Base-by-base conservation (phyloP, 2,329 filamentous ascomycete species). In the Sarocladiaceae sp. region DNA sequence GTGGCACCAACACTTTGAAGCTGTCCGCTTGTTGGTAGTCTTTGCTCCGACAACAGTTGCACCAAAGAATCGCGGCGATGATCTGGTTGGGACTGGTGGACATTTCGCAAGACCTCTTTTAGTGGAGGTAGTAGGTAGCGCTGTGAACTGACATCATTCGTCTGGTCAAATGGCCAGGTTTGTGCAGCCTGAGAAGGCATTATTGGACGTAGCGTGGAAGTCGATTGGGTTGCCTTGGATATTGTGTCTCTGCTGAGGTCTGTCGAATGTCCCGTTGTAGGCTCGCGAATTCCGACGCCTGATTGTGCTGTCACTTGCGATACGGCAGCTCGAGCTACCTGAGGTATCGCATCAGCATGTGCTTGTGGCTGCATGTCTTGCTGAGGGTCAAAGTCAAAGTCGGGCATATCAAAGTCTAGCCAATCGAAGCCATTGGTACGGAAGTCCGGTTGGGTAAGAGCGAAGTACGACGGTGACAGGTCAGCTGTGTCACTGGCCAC, bases 161-260 rank as follows among this genome's bases (percentile, higher is more conserved):
- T 48, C 28, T 48, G 44, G 28, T 48, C 44, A 33, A 48, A 48
- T 20, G 44, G 44, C 44, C 44, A 48, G 6, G 44, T 29, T n/a
- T 31, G 44, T 17, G 26, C 44, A n/a, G 28, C 26, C 4, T 31
- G 44, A 20, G 44, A 33, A 20, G 28, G 10, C 4, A 5, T 28
- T 31, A 20, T 20, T 7, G 44, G 25, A 28, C 26, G 44, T 4
- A 33, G 18, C 13, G 28, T 48, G 26, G 17, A 11, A 20, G 12
- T 33, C 4, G 17, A 11, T 4, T 33, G 15, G 4, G 26, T 28
- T 20, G 28, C 4, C 26, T 4, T 22, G 7, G 44, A 28, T 44
- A 10, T 22, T 26, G 23, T n/a, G 22, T 28, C 44, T 33, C 10
- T 31, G n/a, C 26, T 20, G 28, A 15, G 26, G 10, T 48, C 26